Evolutionary conservation across 257 asterid species (phyloP).

Genomic region (Primulina huaijiensis): DNA sequence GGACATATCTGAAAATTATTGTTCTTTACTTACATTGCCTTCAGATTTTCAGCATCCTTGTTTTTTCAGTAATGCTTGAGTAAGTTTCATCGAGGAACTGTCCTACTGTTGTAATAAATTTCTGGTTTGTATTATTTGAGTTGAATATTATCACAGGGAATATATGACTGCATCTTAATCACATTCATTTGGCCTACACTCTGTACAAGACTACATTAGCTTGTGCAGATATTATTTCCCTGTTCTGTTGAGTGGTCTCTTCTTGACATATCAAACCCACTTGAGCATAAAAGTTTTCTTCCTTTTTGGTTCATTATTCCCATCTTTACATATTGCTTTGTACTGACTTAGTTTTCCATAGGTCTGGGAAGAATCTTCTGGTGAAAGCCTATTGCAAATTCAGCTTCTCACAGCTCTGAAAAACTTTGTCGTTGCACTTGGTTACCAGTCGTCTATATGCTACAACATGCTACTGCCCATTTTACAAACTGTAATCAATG

Average conservation of each 20-base stretch:
- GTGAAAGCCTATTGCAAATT: slow-evolving; percentile 96
- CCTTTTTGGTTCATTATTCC: slow-evolving; percentile 10
- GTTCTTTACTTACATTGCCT: slow-evolving; percentile 2
- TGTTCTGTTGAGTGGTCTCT: neutral
- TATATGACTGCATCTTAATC: neutral
- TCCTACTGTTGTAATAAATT: neutral
- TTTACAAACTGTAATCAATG: slow-evolving; percentile 57
- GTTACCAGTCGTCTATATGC: slow-evolving; percentile 74
- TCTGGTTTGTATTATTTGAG: neutral
- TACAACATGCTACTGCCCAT: slow-evolving; percentile 83
- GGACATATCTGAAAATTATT: slow-evolving; percentile 6
- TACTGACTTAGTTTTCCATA: slow-evolving; percentile 31
- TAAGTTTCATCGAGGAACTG: neutral
- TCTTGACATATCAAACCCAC: neutral
- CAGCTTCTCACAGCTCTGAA: slow-evolving; percentile 92
- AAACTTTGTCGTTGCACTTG: slow-evolving; percentile 86
- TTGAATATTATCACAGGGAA: neutral
- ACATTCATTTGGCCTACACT: neutral
- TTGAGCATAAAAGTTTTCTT: neutral
- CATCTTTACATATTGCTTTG: slow-evolving; percentile 20
- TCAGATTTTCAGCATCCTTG: neutral
- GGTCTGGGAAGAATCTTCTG: slow-evolving; percentile 98
- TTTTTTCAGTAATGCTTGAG: neutral
- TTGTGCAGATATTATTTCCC: slow-evolving; percentile 1
- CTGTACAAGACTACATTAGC: neutral